Conservation (phyloP, 352 stramenopile genomes). For the Globisporangium nagaii region DNA sequence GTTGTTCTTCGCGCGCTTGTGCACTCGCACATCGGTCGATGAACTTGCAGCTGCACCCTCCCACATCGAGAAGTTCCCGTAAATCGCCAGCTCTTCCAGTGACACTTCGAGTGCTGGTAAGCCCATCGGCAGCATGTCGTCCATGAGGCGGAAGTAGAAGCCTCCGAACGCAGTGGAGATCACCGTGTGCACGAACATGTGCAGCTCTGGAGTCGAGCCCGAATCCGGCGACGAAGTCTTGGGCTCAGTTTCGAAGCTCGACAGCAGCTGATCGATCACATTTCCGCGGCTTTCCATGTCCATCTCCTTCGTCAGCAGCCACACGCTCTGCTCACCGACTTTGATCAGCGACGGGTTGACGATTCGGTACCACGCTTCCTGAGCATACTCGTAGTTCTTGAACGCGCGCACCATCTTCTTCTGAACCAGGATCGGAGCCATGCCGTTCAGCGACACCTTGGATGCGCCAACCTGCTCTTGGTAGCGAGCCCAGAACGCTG, state of each 20-base stretch:
- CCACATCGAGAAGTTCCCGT: conserved; percentile 68
- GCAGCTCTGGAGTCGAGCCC: conserved; percentile 15
- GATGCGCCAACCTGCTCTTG: conserved; percentile 60
- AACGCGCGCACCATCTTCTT: conserved; percentile 86
- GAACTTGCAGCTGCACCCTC: conserved; percentile 33
- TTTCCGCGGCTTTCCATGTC: conserved; percentile 65
- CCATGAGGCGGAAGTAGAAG: conserved; percentile 83
- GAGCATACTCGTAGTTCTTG: conserved; percentile 83
- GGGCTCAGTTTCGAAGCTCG: conserved; percentile 39
- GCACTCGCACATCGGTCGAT: conserved; percentile 29
- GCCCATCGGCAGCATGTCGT: conserved; percentile 71
- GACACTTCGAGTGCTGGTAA: conserved; percentile 76
- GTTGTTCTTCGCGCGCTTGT: conserved; percentile 49
- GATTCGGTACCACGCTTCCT: conserved; percentile 79
- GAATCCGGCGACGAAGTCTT: neutral
- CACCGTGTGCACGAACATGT: conserved; percentile 75
- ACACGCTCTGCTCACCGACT: conserved; percentile 56
- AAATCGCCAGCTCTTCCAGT: conserved; percentile 71
- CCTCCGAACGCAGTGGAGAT: conserved; percentile 80
- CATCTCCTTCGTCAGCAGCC: conserved; percentile 81
- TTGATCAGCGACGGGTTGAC: conserved; percentile 74
- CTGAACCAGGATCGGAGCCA: conserved; percentile 52
- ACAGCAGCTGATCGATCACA: conserved; percentile 74
- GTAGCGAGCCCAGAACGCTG: conserved; percentile 70
- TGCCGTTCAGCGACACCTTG: conserved; percentile 50